phyloP scores from a whole-genome alignment of 2,329 filamentous ascomycete genomes.

The Xylariaceae sp. region DNA sequence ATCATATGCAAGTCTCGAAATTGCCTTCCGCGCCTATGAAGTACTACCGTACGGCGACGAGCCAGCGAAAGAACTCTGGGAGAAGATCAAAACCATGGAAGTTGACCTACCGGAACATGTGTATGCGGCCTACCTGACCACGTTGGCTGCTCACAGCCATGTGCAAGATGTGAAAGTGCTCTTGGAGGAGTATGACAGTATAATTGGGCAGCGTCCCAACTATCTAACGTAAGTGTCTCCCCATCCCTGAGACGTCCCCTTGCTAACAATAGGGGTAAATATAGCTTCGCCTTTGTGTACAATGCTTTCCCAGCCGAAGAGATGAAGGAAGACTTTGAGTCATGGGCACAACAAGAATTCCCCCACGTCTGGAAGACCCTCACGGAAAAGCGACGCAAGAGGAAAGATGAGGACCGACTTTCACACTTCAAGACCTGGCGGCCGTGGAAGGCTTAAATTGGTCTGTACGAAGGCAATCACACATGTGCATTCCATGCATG shows the following conservation, averaged over 20 bases:
- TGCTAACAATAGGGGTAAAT: constrained; percentile 14
- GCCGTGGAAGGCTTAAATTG: constrained; percentile 42
- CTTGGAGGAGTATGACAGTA: constrained; percentile 60
- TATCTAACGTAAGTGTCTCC: constrained; percentile 25
- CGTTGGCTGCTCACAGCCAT: constrained; percentile 66
- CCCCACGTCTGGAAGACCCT: constrained; percentile 65
- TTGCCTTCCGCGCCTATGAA: constrained; percentile 77
- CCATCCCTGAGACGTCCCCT: constrained; percentile 3
- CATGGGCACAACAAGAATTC: constrained; percentile 66
- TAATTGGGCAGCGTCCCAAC: constrained; percentile 43
- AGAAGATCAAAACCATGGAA: constrained; percentile 65
- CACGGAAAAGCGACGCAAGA: constrained; percentile 45
- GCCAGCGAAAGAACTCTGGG: constrained; percentile 64
- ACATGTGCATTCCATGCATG: constrained; percentile 4
- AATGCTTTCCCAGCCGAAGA: constrained; percentile 64
- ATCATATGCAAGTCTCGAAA: constrained; percentile 70
- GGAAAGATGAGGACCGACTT: constrained; percentile 40
- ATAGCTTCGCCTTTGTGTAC: constrained; percentile 64
- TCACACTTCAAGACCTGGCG: constrained; percentile 47
- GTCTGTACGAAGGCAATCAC: constrained; percentile 32
- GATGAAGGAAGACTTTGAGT: constrained; percentile 64
- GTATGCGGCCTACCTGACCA: constrained; percentile 71
- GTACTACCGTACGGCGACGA: constrained; percentile 51
- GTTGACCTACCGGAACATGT: constrained; percentile 69
- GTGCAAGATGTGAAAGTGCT: constrained; percentile 62